Evolutionary conservation across 257 asterid species (phyloP).

Genomic region (Solanum okadae): DNA sequence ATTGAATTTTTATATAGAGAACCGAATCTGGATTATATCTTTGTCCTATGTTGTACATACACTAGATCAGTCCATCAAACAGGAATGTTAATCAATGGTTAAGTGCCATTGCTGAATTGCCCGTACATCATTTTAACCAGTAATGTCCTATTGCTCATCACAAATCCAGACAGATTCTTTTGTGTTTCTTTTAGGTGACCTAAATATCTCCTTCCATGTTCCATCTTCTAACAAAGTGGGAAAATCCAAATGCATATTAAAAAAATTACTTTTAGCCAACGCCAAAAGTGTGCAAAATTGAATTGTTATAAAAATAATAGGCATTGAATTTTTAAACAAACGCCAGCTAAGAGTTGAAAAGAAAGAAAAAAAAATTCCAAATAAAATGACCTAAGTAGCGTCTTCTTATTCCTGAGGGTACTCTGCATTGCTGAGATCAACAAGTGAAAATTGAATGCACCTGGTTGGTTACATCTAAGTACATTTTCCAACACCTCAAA

Average conservation of each 20-base stretch:
- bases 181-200: not conserved
- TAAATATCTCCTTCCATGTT: not conserved
- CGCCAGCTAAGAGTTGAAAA: not conserved
- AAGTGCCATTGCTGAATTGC: not conserved
- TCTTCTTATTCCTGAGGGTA: not conserved
- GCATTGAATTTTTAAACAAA: not conserved
- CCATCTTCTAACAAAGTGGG: no score
- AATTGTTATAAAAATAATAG: not conserved
- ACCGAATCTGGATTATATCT: not conserved
- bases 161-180: not conserved
- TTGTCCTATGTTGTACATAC: not conserved
- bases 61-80: not conserved
- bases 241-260: not conserved
- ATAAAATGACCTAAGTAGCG: not conserved
- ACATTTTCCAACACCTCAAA: not conserved
- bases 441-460: not conserved
- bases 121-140: not conserved
- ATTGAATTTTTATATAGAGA: not conserved
- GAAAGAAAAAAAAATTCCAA: not conserved
- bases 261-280: not conserved
- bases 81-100: not conserved
- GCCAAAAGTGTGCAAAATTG: not conserved
- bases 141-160: not conserved
- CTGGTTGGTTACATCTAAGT: not conserved
- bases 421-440: not conserved